These are phyloP conservation scores for Termitomyces sp. DNA, from an alignment of 768 basidiomycete genomes.

Conservation along the genomic window DNA sequence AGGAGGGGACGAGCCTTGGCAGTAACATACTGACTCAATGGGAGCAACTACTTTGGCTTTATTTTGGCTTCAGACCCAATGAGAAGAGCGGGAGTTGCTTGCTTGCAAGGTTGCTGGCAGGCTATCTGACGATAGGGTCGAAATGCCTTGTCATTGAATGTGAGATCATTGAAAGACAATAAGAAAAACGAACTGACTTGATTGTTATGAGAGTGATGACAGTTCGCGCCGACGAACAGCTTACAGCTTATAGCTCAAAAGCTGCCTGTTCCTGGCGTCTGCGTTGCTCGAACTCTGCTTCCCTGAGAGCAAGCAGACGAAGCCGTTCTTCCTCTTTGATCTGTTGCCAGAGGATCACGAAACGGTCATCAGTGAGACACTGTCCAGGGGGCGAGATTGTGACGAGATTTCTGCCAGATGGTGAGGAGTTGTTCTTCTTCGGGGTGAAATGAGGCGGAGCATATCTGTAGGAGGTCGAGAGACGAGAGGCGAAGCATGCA, in stretches of 20 bases:
- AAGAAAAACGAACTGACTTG: constrained; percentile 1
- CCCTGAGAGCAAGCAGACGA: constrained; percentile 1
- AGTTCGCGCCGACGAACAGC: background rate
- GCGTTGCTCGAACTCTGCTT: constrained; percentile 5
- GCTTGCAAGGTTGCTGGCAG: background rate
- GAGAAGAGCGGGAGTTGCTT: background rate
- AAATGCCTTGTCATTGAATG: background rate
- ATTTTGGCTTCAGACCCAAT: background rate
- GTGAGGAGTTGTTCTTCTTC: constrained; percentile 28
- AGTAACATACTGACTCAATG: background rate
- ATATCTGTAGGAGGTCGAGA: background rate
- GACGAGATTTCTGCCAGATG: constrained; percentile 18
- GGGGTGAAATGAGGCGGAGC: constrained; percentile 14
- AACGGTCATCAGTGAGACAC: constrained; percentile 7
- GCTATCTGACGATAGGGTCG: background rate
- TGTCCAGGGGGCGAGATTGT: background rate
- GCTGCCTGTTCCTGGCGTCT: constrained; percentile 3
- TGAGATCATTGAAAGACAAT: background rate
- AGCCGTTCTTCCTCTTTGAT: constrained; percentile 11
- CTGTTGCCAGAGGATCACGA: constrained; percentile 8
- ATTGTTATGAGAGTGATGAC: background rate
- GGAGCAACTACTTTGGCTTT: background rate
- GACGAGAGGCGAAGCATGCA: constrained; percentile 53
- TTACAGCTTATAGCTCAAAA: constrained; percentile 1
- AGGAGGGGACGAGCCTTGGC: background rate